phyloP scores from a whole-genome alignment of 805 yeast species.

The Candida khao-thaluensis region DNA sequence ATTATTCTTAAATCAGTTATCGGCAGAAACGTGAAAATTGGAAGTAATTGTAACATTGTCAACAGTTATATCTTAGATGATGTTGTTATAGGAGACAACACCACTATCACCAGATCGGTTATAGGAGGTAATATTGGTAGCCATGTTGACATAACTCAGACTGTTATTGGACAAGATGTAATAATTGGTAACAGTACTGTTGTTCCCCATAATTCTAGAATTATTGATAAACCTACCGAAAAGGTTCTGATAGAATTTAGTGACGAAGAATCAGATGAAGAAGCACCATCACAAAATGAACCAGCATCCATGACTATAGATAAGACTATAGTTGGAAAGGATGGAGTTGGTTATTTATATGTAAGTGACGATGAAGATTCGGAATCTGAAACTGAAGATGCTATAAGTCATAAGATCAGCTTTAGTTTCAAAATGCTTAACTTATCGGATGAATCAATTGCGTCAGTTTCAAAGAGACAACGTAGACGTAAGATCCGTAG shows the following conservation, averaged over 20 bases:
- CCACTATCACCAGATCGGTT: constrained; percentile 58
- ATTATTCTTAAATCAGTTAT: constrained; percentile 66
- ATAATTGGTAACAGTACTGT: constrained; percentile 53
- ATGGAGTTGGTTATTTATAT: constrained; percentile 51
- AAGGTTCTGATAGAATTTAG: constrained; percentile 20
- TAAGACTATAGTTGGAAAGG: constrained; percentile 44
- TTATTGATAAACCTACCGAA: constrained; percentile 49
- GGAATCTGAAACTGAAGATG: constrained; percentile 15
- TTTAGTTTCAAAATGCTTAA: constrained; percentile 33
- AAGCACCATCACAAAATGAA: constrained; percentile 10
- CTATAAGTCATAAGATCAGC: constrained; percentile 3
- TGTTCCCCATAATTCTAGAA: constrained; percentile 51
- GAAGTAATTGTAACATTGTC: constrained; percentile 65
- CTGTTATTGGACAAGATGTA: constrained; percentile 77
- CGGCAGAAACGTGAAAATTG: constrained; percentile 85
- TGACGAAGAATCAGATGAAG: constrained; percentile 24
- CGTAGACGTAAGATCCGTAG: constrained; percentile 33
- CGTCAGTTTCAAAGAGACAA: constrained; percentile 47
- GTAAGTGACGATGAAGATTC: constrained; percentile 39
- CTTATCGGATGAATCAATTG: constrained; percentile 58
- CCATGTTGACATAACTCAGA: constrained; percentile 52
- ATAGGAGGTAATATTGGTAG: constrained; percentile 65
- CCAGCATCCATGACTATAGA: constrained; percentile 31
- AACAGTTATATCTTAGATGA: constrained; percentile 90
- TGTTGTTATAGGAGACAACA: constrained; percentile 66